Percentiles rank a stretch among this genome's conserved stretches.
Conservation (phyloP, 192 early-diverging fungal genomes). For the Podila epigama region DNA sequence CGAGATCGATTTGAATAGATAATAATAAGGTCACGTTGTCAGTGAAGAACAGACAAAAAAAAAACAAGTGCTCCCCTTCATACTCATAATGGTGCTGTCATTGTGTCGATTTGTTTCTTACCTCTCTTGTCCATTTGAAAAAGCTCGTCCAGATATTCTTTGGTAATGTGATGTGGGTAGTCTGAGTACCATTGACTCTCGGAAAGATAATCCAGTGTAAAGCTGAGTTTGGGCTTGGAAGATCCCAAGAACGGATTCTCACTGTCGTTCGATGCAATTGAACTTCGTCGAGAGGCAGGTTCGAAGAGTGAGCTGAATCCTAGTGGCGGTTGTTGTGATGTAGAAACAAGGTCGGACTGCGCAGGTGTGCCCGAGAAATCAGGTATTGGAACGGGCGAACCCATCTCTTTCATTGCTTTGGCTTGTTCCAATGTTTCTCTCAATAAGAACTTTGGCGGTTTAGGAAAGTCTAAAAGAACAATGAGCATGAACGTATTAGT, state of each 20-base stretch:
- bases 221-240: slow-evolving; percentile 20
- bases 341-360: slow-evolving; percentile 23
- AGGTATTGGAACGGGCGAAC: background rate
- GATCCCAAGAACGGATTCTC: slow-evolving; percentile 42
- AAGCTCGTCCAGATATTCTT: slow-evolving; percentile 35
- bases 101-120: background rate
- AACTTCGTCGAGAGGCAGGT: background rate
- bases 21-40: too few relatives aligned
- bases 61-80: too few relatives aligned
- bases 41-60: too few relatives aligned
- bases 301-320: slow-evolving; percentile 1
- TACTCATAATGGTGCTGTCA: background rate
- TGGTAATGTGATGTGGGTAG: slow-evolving; percentile 40
- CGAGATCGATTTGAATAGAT: too few relatives aligned
- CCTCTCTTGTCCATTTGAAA: slow-evolving; percentile 35
- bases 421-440: background rate
- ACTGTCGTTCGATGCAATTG: slow-evolving; percentile 1
- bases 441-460: slow-evolving; percentile 12
- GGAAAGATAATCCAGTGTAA: slow-evolving; percentile 36
- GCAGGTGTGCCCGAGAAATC: slow-evolving; percentile 22
- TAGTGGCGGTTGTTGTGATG: slow-evolving; percentile 13
- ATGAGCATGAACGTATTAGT: too few relatives aligned
- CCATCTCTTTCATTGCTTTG: background rate
- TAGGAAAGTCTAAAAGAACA: slow-evolving; percentile 5
- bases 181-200: slow-evolving; percentile 51